A percentile compares a stretch with the other conserved stretches of the same genome.
Conservation (phyloP, 1,284 basidiomycete species). For the Macrocystidia cucumis region DNA sequence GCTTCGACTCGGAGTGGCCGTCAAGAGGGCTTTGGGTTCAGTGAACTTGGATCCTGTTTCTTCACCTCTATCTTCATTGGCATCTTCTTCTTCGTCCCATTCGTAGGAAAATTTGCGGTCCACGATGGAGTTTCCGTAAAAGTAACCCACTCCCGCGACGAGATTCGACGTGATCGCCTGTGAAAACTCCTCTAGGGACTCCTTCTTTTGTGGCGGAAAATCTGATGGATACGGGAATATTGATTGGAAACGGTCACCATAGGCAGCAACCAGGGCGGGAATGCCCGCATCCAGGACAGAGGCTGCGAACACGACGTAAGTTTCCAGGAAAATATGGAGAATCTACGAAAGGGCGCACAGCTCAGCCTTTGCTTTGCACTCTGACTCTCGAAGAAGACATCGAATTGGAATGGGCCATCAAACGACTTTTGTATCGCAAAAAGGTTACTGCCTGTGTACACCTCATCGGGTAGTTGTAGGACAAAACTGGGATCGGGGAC, state of each 20-base stretch:
- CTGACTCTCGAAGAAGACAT: conserved; percentile 77
- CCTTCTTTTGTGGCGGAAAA: conserved; percentile 36
- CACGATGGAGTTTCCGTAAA: conserved; percentile 86
- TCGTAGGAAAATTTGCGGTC: conserved; percentile 81
- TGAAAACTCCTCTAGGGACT: conserved; percentile 66
- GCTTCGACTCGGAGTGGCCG: conserved; percentile 89
- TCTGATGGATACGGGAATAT: conserved; percentile 62
- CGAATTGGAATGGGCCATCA: conserved; percentile 80
- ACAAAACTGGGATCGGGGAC: conserved; percentile 76
- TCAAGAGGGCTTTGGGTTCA: conserved; percentile 72
- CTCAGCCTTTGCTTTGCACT: conserved; percentile 52
- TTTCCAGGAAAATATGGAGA: conserved; percentile 6
- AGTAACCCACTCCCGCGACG: conserved; percentile 90
- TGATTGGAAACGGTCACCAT: conserved; percentile 58
- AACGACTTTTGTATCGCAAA: conserved; percentile 84
- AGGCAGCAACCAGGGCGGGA: conserved; percentile 53
- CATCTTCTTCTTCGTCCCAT: conserved; percentile 70
- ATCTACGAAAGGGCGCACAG: conserved; percentile 32
- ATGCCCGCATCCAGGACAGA: conserved; percentile 61
- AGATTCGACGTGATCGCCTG: conserved; percentile 86
- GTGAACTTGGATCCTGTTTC: conserved; percentile 57
- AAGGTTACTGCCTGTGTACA: conserved; percentile 68
- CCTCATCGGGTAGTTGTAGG: conserved; percentile 70
- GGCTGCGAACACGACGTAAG: conserved; percentile 28
- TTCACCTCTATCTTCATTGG: conserved; percentile 31